phyloP scores from a whole-genome alignment of 805 yeast species.

The Kluyveromyces dobzhanskii region DNA sequence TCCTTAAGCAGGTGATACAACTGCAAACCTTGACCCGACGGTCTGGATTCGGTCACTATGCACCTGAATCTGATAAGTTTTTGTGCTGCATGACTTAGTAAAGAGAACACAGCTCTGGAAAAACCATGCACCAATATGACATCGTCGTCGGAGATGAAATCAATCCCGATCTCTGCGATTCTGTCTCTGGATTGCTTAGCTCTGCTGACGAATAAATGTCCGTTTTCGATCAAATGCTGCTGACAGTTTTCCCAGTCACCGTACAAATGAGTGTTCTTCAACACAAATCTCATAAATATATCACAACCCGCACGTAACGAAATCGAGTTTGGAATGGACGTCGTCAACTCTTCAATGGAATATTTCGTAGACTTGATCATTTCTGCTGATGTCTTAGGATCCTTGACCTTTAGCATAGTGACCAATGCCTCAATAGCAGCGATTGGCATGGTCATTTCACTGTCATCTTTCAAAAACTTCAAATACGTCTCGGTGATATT shows the following conservation, averaged over 20 bases:
- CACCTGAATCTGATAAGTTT: conserved; percentile 79
- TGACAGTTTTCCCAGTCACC: conserved; percentile 95
- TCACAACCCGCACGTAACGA: conserved; percentile 97
- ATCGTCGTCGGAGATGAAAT: conserved; percentile 91
- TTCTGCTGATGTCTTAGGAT: conserved; percentile 92
- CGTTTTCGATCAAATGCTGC: conserved; percentile 83
- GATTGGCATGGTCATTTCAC: conserved; percentile 98
- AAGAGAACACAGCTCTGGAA: conserved; percentile 80
- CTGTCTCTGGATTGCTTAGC: conserved; percentile 84
- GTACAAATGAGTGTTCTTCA: conserved; percentile 72
- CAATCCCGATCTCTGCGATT: conserved; percentile 80
- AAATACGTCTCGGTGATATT: conserved; percentile 79
- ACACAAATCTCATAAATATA: conserved; percentile 85
- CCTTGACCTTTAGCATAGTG: conserved; percentile 68
- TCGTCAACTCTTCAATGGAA: conserved; percentile 67
- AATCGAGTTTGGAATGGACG: conserved; percentile 80
- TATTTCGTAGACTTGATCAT: conserved; percentile 71
- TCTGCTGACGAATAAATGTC: conserved; percentile 82
- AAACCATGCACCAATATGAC: conserved; percentile 81
- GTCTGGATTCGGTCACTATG: conserved; percentile 87
- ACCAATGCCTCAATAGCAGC: conserved; percentile 96
- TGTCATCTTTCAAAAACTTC: conserved; percentile 73
- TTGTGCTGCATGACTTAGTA: conserved; percentile 69
- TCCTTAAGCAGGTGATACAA: conserved; percentile 63
- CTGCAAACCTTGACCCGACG: conserved; percentile 62